These are phyloP conservation scores for Tricharina praecox DNA, from an alignment of 495 filamentous ascomycete genomes.

Conservation along the genomic window DNA sequence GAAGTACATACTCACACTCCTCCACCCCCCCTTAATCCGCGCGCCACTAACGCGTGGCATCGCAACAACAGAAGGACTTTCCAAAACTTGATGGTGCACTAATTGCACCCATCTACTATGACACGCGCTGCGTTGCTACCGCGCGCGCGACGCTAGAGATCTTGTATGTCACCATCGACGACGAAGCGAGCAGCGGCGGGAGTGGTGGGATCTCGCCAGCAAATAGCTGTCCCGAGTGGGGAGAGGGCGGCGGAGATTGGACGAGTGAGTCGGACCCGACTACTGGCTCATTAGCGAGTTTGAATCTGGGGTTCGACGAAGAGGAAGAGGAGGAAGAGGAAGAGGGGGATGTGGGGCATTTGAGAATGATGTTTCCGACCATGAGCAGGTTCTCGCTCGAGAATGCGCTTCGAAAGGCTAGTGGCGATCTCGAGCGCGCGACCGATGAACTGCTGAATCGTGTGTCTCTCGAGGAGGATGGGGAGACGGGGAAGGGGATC, in stretches of 20 bases:
- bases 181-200: neutral
- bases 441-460: conserved; percentile 71
- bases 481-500: conserved; percentile 47
- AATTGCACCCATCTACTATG: conserved; percentile 22
- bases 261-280: conserved; percentile 16
- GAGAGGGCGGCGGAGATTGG: conserved; percentile 4
- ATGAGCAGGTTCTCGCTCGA: conserved; percentile 46
- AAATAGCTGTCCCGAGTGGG: conserved; percentile 12
- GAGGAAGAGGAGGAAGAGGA: conserved; percentile 7
- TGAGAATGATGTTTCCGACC: conserved; percentile 54
- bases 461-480: conserved; percentile 48
- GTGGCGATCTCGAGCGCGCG: conserved; percentile 45
- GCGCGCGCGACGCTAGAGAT: conserved; percentile 10
- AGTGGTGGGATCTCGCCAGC: neutral
- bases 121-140: conserved; percentile 8
- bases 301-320: conserved; percentile 12
- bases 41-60: neutral
- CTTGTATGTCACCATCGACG: conserved; percentile 11
- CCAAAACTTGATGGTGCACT: conserved; percentile 16
- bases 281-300: conserved; percentile 13
- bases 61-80: conserved; percentile 15
- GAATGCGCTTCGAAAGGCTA: conserved; percentile 45
- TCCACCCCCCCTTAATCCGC: neutral
- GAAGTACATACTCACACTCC: neutral
- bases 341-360: conserved; percentile 35